Conservation (phyloP, 1,284 basidiomycete species). For the Tilletia indica region DNA sequence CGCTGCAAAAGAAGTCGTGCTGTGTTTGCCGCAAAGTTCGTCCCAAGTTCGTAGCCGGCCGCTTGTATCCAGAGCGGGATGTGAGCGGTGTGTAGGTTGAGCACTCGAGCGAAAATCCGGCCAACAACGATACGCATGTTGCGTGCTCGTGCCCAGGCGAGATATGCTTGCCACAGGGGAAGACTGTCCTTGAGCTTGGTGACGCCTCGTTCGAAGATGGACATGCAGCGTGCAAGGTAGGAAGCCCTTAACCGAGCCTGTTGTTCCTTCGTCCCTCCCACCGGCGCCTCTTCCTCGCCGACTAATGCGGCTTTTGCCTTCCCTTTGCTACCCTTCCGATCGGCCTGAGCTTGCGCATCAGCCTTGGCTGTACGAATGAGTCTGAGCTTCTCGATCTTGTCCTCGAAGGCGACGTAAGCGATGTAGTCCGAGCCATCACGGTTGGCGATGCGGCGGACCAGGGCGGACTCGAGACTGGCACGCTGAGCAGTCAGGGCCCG, state of each 20-base stretch:
- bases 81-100: slow-evolving; percentile 79
- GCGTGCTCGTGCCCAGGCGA: slow-evolving; percentile 76
- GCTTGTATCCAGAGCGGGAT: slow-evolving; percentile 80
- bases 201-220: slow-evolving; percentile 85
- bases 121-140: slow-evolving; percentile 78
- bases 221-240: slow-evolving; percentile 69
- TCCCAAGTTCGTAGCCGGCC: slow-evolving; percentile 78
- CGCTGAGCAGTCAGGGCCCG: slow-evolving; percentile 80
- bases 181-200: slow-evolving; percentile 85
- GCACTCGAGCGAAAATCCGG: slow-evolving; percentile 64
- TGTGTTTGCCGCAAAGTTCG: slow-evolving; percentile 69
- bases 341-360: slow-evolving; percentile 1
- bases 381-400: slow-evolving; percentile 74
- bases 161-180: slow-evolving; percentile 82
- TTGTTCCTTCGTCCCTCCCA: slow-evolving; percentile 15
- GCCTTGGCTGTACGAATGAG: slow-evolving; percentile 7
- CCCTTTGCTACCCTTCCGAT: slow-evolving; percentile 33
- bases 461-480: slow-evolving; percentile 76
- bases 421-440: slow-evolving; percentile 75
- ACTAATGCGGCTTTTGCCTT: slow-evolving; percentile 31
- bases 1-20: slow-evolving; percentile 82
- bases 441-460: slow-evolving; percentile 77
- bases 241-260: slow-evolving; percentile 27
- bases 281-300: slow-evolving; percentile 16
- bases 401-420: slow-evolving; percentile 88